Conservation (phyloP, 1,139 yeast genomes). For the Keqinozyma sinolaborantium region DNA sequence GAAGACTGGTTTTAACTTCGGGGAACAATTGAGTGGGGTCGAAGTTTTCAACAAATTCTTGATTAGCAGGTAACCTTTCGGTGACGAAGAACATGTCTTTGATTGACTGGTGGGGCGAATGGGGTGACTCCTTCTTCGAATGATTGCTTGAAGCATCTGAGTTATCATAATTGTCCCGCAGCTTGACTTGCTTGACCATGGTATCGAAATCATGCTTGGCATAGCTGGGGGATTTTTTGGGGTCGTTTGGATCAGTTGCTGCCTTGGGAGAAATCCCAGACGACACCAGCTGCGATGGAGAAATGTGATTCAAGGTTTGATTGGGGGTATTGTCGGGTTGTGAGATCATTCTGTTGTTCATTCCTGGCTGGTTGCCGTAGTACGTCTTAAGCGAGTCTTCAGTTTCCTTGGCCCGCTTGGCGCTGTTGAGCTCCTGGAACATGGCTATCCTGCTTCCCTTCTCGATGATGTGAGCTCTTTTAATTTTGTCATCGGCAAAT, state of each 20-base stretch:
- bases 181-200: slow-evolving; percentile 28
- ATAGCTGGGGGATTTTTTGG: background rate
- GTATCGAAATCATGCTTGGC: slow-evolving; percentile 23
- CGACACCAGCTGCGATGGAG: slow-evolving; percentile 14
- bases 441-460: slow-evolving; percentile 36
- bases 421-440: slow-evolving; percentile 30
- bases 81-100: slow-evolving; percentile 48
- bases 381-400: slow-evolving; percentile 17
- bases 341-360: slow-evolving; percentile 2
- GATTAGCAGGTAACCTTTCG: slow-evolving; percentile 38
- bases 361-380: slow-evolving; percentile 10
- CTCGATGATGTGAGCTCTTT: slow-evolving; percentile 43
- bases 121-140: slow-evolving; percentile 22
- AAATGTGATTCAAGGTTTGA: slow-evolving; percentile 8
- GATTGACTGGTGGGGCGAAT: slow-evolving; percentile 38
- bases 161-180: slow-evolving; percentile 4
- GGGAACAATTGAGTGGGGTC: slow-evolving; percentile 52
- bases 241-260: slow-evolving; percentile 10
- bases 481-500: slow-evolving; percentile 43
- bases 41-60: slow-evolving; percentile 43
- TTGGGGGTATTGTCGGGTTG: slow-evolving; percentile 1
- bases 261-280: slow-evolving; percentile 34
- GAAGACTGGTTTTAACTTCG: slow-evolving; percentile 27
- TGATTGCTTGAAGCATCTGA: slow-evolving; percentile 1
- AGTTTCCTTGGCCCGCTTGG: slow-evolving; percentile 21